Base-by-base conservation (phyloP, 768 basidiomycete species). In the Boletellus emodensis region DNA sequence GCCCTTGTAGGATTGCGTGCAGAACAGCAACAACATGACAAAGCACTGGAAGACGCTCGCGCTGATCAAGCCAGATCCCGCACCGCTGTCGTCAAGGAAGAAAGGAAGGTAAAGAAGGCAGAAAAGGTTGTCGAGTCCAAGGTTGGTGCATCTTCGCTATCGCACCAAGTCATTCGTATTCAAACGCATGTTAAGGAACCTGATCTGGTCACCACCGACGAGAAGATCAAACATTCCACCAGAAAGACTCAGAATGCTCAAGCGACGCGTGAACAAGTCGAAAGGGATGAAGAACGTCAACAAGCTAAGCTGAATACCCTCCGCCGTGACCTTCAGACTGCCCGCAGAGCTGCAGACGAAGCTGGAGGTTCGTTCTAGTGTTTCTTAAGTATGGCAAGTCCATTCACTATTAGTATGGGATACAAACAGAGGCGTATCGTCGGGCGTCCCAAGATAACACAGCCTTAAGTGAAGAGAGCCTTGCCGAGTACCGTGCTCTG, bases 71-170 rank as follows among this genome's bases (percentile, higher is more conserved):
- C 90, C 3, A 84, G 80, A 65, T 83, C 85, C 7, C 78, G 90
- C 15, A 79, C 84, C 9, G 71, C 75, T 6, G 85, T 93, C 0
- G 80, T 85, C 72, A 87, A 88, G 70, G 84, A 87, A 57, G 94
- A 99, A 70, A 87, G 85, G 70, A 80, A 71, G 40, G 84, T 95
- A 51, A 96, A 96, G 73, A 90, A 87, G 66, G 86, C 86, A 1
- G 94, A 97, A 69, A 97, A 94, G 67, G 75, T 82, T 0, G 68
- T 94, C 9, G 95, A 97, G 51, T 82, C 77, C 14, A 91, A 90
- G 74, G 94, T 87, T 34, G 35, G 76, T 60, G 18, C 14, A 36
- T 22, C 1, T n/a, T 46, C n/a, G 1, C 6, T 12, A 12, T 49
- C 3, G 3, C 15, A 32, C 22, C 15, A 24, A 3, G 34, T 14